Evolutionary conservation across 1,284 basidiomycete species (phyloP), one percentile per base, ranked within the genome.

Genomic region (Tremellales sp.): DNA sequence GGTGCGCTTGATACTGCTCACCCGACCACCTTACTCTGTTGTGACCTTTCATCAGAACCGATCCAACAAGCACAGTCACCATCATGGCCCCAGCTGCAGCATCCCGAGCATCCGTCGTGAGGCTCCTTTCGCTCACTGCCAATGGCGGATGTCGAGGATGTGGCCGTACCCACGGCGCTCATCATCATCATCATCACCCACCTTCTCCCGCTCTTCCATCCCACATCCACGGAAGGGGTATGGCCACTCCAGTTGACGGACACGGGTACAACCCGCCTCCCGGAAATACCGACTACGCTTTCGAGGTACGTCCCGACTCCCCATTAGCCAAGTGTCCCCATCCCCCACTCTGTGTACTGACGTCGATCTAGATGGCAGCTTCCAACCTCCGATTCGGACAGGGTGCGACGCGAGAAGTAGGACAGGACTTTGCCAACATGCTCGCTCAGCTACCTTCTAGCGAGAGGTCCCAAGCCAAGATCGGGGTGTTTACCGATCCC

Each of bases 401-500:
- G 55, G 88, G 89, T 35, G 89, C 90, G 40, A 93, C 90, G 4
- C 79, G 80, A 25, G 92, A 96, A 75, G 88, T 97, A 44, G 93
- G 92, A 22, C 63, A 64, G 62, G 70, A 71, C 39, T 53, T 64
- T 46, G 45, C 48, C 52, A 68, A 70, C 60, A 55, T 60, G 57
- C 59, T 67, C 31, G 35, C 56, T 19, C 60, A 62, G 33, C 57
- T 66, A 6, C 64, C 64, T 2, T 51, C 61, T 22, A 42, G 56
- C 25, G 63, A 63, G 45, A 54, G 54, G 13, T 52, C 53, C 48
- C 57, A 62, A 45, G 56, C 56, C 23, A 73, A 96, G 84, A 88
- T 97, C 58, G 94, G 84, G 26, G 88, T 97, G 24, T 94, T 93
- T 69, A 97, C 94, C 6, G 93, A 97, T 67, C 81, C 84, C 15